A percentile compares a stretch with the other conserved stretches of the same genome.
Evolutionary conservation across 805 yeast species (phyloP).

Genomic region (Wickerhamiella dianesei): DNA sequence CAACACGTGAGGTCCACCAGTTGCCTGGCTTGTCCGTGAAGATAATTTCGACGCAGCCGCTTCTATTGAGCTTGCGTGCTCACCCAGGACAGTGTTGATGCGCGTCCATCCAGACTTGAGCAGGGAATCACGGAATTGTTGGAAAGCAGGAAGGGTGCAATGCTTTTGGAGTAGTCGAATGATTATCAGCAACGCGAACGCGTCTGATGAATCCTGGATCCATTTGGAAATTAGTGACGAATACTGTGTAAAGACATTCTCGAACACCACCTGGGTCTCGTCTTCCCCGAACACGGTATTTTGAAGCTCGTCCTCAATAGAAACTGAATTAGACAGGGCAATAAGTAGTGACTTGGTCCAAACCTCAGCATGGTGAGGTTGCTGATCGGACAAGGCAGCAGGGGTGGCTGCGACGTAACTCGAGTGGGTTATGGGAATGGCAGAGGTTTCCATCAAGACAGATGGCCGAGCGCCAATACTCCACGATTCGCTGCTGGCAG

Average conservation of each 20-base stretch:
- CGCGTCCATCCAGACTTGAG: constrained; percentile 72
- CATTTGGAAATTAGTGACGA: constrained; percentile 5
- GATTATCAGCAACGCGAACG: constrained; percentile 62
- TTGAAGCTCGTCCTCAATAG: background rate
- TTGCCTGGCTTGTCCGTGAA: constrained; percentile 1
- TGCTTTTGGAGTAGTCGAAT: constrained; percentile 61
- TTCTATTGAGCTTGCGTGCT: constrained; percentile 60
- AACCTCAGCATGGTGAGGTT: background rate
- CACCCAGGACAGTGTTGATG: constrained; percentile 62
- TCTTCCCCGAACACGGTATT: background rate
- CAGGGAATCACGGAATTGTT: constrained; percentile 54
- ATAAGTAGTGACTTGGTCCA: background rate
- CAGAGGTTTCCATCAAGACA: background rate
- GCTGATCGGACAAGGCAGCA: background rate
- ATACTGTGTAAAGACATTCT: constrained; percentile 8
- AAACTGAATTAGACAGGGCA: background rate
- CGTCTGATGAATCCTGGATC: constrained; percentile 32
- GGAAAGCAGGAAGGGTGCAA: constrained; percentile 55
- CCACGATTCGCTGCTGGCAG: background rate
- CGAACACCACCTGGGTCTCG: constrained; percentile 4
- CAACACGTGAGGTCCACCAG: constrained; percentile 38
- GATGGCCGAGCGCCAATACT: constrained; percentile 1
- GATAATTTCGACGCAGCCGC: constrained; percentile 32
- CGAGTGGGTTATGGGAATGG: background rate
- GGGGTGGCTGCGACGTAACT: background rate